These are phyloP conservation scores for Populus hybrid DNA, from an alignment of 441 rosid genomes.

Conservation along the genomic window DNA sequence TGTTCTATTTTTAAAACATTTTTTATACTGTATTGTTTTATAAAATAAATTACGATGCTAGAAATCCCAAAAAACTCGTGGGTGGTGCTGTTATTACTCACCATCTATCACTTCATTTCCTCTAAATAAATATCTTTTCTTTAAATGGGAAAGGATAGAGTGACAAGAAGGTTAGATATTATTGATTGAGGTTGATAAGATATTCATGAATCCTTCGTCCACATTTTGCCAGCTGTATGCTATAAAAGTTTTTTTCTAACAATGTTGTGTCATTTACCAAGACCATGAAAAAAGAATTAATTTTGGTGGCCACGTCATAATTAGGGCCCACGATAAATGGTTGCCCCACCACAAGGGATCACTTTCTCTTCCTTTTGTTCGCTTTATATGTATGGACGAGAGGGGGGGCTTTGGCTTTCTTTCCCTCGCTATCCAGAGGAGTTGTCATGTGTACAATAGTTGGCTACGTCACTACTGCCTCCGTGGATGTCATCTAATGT, in stretches of 20 bases:
- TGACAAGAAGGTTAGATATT: conserved; percentile 16
- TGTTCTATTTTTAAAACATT: too few species aligned
- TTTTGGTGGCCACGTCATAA: conserved; percentile 51
- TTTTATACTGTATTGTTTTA: too few species aligned
- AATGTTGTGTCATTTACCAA: neutral
- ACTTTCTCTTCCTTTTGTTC: conserved; percentile 29
- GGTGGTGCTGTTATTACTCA: neutral
- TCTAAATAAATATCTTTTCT: neutral
- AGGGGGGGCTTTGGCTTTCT: neutral
- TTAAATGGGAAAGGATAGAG: conserved; percentile 13
- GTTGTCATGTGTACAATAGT: conserved; percentile 36
- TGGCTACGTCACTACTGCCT: conserved; percentile 25
- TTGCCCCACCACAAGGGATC: conserved; percentile 41
- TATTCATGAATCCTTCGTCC: neutral
- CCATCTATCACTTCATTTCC: neutral
- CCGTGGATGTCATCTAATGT: conserved; percentile 26
- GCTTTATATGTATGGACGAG: conserved; percentile 11
- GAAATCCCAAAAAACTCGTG: too few species aligned
- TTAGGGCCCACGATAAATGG: conserved; percentile 26
- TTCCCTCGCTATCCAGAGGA: conserved; percentile 18
- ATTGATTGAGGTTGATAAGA: neutral
- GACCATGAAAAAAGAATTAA: conserved; percentile 2
- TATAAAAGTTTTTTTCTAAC: neutral
- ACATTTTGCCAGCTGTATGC: conserved; percentile 22
- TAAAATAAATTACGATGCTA: too few species aligned